Evolutionary conservation across 768 basidiomycete genomes (phyloP).

Genomic region (Lyophyllum semitale): DNA sequence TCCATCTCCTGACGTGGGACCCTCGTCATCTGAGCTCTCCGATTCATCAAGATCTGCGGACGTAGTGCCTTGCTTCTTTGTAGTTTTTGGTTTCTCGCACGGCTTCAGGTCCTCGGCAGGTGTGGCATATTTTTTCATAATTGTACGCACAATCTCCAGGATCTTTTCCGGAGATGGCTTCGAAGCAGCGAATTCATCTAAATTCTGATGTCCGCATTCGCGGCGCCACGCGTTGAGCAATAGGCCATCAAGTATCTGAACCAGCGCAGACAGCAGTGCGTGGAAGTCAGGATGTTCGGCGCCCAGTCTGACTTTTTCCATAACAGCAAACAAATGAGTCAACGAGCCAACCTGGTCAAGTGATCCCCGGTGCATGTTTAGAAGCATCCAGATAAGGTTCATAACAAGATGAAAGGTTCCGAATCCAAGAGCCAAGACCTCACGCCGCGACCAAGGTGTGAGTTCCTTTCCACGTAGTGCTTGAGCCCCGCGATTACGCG

Average conservation of each 20-base stretch:
- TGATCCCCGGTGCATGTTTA: conserved; percentile 28
- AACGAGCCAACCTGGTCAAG: conserved; percentile 24
- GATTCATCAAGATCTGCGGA: no score
- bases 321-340: conserved; percentile 27
- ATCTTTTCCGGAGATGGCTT: conserved; percentile 26
- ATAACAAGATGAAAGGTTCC: conserved; percentile 34
- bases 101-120: not conserved
- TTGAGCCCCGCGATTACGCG: conserved; percentile 21
- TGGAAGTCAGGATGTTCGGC: conserved; percentile 36
- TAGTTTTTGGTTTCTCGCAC: not conserved
- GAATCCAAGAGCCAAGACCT: conserved; percentile 25
- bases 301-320: conserved; percentile 34
- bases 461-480: conserved; percentile 15
- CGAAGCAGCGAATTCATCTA: conserved; percentile 20
- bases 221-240: conserved; percentile 32
- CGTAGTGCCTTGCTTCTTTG: not conserved
- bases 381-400: conserved; percentile 34
- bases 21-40: not conserved
- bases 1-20: no score
- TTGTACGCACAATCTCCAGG: conserved; percentile 15
- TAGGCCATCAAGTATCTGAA: conserved; percentile 33
- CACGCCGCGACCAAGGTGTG: conserved; percentile 21
- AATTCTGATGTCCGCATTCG: conserved; percentile 11
- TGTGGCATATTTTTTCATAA: conserved; percentile 25
- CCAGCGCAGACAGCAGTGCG: conserved; percentile 24